phyloP scores from a whole-genome alignment of 225 moss, liverwort and hornwort species.

The Polytrichum formosum region DNA sequence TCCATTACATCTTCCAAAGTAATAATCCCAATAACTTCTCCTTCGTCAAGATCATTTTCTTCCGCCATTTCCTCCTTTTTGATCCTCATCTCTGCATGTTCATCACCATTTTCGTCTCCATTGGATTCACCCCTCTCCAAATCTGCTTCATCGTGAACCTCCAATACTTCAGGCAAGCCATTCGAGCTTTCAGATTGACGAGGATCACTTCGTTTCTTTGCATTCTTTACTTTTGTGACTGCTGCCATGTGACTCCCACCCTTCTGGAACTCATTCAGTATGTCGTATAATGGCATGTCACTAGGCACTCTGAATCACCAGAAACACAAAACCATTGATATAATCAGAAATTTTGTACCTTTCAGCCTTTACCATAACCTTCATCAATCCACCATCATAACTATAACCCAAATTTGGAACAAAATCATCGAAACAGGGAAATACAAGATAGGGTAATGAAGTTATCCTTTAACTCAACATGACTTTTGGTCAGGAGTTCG shows the following conservation, averaged over 20 bases:
- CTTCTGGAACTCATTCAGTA: slow-evolving; percentile 91
- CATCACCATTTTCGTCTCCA: not conserved
- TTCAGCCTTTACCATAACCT: no score
- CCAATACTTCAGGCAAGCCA: slow-evolving; percentile 19
- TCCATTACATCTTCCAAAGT: slow-evolving; percentile 95
- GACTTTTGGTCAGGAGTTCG: no score
- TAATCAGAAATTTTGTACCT: no score
- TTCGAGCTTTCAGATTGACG: slow-evolving; percentile 22
- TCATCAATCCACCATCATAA: no score
- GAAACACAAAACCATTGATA: no score
- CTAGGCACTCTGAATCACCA: slow-evolving; percentile 33
- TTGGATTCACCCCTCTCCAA: slow-evolving; percentile 22
- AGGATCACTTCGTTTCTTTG: slow-evolving; percentile 35
- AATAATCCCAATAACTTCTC: slow-evolving; percentile 86
- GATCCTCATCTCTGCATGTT: slow-evolving; percentile 4
- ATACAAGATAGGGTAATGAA: no score
- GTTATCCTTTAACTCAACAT: no score
- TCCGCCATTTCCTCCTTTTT: slow-evolving; percentile 32
- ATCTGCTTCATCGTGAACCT: slow-evolving; percentile 13
- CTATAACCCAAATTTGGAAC: no score
- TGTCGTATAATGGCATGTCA: slow-evolving; percentile 83
- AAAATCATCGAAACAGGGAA: no score
- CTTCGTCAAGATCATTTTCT: slow-evolving; percentile 39
- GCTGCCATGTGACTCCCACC: slow-evolving; percentile 95
- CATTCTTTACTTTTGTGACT: slow-evolving; percentile 67